A percentile compares a stretch with the other conserved stretches of the same genome.
These are phyloP conservation scores for Neurospora sp. DNA, from an alignment of 495 filamentous ascomycete species.

Conservation along the genomic window DNA sequence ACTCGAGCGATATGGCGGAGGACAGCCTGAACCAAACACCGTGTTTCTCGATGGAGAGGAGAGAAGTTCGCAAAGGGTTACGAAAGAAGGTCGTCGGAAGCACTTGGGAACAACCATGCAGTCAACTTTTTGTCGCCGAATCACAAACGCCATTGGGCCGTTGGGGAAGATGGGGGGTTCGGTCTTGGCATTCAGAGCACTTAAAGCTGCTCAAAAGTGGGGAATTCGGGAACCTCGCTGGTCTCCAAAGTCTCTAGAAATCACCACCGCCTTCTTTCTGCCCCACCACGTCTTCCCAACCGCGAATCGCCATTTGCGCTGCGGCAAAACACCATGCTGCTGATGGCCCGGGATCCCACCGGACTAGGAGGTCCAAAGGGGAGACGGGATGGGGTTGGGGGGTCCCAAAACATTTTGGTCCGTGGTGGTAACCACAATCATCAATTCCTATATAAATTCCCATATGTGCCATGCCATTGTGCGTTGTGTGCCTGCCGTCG, in stretches of 20 bases:
- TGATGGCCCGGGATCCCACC: neutral
- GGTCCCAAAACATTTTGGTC: neutral
- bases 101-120: neutral
- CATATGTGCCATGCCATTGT: neutral
- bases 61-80: neutral
- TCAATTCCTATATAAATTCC: neutral
- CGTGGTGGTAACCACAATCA: neutral
- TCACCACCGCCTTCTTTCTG: constrained; percentile 12
- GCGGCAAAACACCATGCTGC: neutral
- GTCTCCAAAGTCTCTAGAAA: constrained; percentile 6
- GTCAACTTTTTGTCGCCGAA: neutral
- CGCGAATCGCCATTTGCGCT: constrained; percentile 14
- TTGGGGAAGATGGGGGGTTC: neutral
- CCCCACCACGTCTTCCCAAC: constrained; percentile 5
- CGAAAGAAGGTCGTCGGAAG: neutral
- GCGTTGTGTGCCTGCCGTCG: neutral
- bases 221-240: neutral
- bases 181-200: neutral
- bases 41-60: neutral
- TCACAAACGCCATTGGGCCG: neutral
- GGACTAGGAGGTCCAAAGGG: neutral
- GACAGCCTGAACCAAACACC: neutral
- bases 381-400: neutral
- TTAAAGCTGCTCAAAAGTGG: neutral
- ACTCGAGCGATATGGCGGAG: neutral